phyloP scores from a whole-genome alignment of 1,284 basidiomycete genomes.

The Singerocomus rubriflavus region DNA sequence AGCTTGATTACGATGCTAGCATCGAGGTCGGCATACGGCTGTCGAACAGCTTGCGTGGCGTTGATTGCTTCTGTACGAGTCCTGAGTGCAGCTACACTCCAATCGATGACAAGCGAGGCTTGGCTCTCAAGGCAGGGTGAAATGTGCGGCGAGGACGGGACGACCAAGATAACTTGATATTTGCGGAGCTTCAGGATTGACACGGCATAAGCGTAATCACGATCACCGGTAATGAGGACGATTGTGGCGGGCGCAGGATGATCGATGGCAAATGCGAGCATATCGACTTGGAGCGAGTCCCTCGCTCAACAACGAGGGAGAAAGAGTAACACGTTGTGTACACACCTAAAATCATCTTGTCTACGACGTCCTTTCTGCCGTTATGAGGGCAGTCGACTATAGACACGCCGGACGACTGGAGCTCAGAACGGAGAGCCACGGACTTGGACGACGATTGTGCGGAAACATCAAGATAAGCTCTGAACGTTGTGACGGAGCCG shows the following conservation, averaged over 20 bases:
- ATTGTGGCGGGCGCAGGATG: slow-evolving; percentile 44
- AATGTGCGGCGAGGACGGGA: slow-evolving; percentile 35
- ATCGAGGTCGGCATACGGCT: slow-evolving; percentile 29
- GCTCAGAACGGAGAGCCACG: slow-evolving; percentile 45
- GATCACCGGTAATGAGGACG: slow-evolving; percentile 45
- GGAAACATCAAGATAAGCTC: slow-evolving; percentile 50
- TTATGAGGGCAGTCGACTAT: slow-evolving; percentile 58
- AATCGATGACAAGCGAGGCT: slow-evolving; percentile 53
- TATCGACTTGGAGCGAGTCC: slow-evolving; percentile 38
- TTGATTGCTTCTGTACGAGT: slow-evolving; percentile 20
- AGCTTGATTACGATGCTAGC: slow-evolving; percentile 20
- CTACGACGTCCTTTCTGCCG: slow-evolving; percentile 46
- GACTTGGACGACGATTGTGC: slow-evolving; percentile 28
- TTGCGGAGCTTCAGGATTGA: slow-evolving; percentile 40
- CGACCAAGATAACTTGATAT: slow-evolving; percentile 43
- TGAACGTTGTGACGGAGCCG: slow-evolving; percentile 47
- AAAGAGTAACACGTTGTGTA: not conserved
- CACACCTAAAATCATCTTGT: slow-evolving; percentile 40
- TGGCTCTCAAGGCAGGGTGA: slow-evolving; percentile 51
- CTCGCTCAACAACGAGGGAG: slow-evolving; percentile 10
- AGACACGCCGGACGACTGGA: slow-evolving; percentile 59
- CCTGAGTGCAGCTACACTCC: slow-evolving; percentile 44
- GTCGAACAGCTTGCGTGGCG: slow-evolving; percentile 18
- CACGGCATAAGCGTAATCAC: slow-evolving; percentile 46
- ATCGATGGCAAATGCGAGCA: slow-evolving; percentile 47